Base-by-base conservation (phyloP, 495 filamentous ascomycete species). In the Tuber indicum region DNA sequence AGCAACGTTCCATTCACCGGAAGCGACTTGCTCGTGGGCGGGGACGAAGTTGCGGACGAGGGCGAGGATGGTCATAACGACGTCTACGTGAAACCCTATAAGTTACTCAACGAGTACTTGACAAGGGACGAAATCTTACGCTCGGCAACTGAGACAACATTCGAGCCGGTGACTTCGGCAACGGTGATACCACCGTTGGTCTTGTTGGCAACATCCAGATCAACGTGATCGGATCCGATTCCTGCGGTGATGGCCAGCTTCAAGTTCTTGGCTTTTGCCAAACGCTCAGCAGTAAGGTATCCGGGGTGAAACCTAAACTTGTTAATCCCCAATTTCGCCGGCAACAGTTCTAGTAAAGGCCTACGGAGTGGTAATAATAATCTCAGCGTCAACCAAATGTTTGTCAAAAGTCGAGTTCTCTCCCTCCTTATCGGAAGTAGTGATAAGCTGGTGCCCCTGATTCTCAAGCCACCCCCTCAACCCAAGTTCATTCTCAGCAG, bases 311-410 rank as follows among this genome's bases (percentile, higher is more conserved):
- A 99, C 85, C 94, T 97, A 79, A 71, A 71, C 75, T 23, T 62
- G 32, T 72, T 23, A 75, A 23, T 78, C 70, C 45, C 23, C 45
- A 36, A 58, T 23, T 39, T 26, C 42, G 41, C 45, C 19, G 47
- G 41, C 6, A 26, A 2, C 10, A 23, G n/a, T 62, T 62, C 26
- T 17, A 49, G n/a, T n/a, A 71, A 74, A 41, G 44, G 88, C 93
- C 82, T 87, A 97, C 93, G 95, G 96, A 72, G 96, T 99, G 80
- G 96, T 99, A 87, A 99, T 98, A 89, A 99, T 98, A 85, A 99
- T 89, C 85, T 99, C 96, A 76, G 96, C 93, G 84, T 99, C 96
- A 71, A 95, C 94, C 41, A 99, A 88, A 86, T 99, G 93, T 87
- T 93, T 88, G 86, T 99, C 96, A 84, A 99, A 98, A 77, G 87